Evolutionary conservation across 768 basidiomycete species (phyloP), one percentile per base, ranked within the genome.

Genomic region (Lentinula edodes): DNA sequence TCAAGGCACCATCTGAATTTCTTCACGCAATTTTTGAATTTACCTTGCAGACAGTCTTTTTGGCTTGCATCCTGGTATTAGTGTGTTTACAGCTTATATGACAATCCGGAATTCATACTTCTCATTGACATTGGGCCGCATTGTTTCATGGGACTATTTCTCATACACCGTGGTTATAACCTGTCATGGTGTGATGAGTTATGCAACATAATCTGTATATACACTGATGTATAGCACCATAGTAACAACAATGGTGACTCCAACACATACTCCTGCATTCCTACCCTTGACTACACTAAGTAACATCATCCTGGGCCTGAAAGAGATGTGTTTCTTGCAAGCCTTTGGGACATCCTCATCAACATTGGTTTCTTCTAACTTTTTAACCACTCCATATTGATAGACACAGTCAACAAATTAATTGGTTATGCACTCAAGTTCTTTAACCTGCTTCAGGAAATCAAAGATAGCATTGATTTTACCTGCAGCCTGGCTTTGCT

Each of bases 351-450:
- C 63, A 81, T 82, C 0, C 74, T 85, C 66, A 73, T 83, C 68
- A 76, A 81, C 36, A 80, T 83, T 66, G 83, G 83, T 23, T 84
- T 85, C 65, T 74, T 83, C 60, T 85, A 85, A 67, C 71, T 85
- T 38, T 68, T 75, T 54, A 78, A 84, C 62, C 71, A 79, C 32
- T 76, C 81, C 2, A 74, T 84, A 15, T 67, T 73, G 2, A 66
- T 66, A 36, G 66, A 70, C 1, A 69, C 76, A 57, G 62, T 81
- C 61, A 74, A 79, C 46, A 66, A 71, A 20, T 68, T 85, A 32
- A 68, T 78, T 61, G 71, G 63, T 13, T 79, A 77, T 60, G 74
- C 77, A 1, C 83, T 84, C 0, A 72, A 72, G 20, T 71, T 85
- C 52, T 85, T 85, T 61, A 77, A 67, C 38, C 74, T 85, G 23